Evolutionary conservation across 2,329 filamentous ascomycete species (phyloP).

Genomic region (Claviceps purpurea): DNA sequence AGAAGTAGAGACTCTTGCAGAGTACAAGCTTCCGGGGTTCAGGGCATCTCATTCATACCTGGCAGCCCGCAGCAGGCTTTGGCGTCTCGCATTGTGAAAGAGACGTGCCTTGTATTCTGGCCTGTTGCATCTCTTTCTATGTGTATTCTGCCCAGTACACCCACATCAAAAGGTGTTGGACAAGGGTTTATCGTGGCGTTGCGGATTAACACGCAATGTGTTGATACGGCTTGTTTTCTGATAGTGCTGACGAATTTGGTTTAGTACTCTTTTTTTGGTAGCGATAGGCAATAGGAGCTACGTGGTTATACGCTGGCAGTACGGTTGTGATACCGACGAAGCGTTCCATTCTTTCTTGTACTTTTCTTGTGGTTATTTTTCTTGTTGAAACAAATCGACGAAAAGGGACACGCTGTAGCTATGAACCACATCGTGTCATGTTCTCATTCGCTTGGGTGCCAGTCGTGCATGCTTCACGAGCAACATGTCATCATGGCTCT

Average conservation of each 20-base stretch:
- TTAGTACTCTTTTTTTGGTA: slow-evolving; percentile 9
- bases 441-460: too few relatives aligned
- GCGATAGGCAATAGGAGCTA: slow-evolving; percentile 14
- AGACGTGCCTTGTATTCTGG: neutral
- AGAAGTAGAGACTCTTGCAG: neutral
- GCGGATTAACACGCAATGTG: slow-evolving; percentile 11
- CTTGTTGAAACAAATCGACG: too few relatives aligned
- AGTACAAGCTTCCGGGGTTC: neutral
- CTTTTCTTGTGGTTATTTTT: too few relatives aligned
- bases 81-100: neutral
- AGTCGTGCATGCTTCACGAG: too few relatives aligned
- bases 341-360: neutral
- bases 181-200: slow-evolving; percentile 17
- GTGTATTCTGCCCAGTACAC: slow-evolving; percentile 28
- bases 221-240: slow-evolving; percentile 9
- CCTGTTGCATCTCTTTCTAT: slow-evolving; percentile 18
- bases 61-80: neutral
- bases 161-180: slow-evolving; percentile 34
- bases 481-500: too few relatives aligned
- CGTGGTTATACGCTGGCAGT: neutral
- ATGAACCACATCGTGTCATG: too few relatives aligned
- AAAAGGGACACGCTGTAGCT: too few relatives aligned
- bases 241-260: slow-evolving; percentile 14
- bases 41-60: neutral
- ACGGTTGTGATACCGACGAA: neutral